These are phyloP conservation scores for Monosporascus sp. DNA, from an alignment of 2,329 filamentous ascomycete genomes.

Conservation along the genomic window DNA sequence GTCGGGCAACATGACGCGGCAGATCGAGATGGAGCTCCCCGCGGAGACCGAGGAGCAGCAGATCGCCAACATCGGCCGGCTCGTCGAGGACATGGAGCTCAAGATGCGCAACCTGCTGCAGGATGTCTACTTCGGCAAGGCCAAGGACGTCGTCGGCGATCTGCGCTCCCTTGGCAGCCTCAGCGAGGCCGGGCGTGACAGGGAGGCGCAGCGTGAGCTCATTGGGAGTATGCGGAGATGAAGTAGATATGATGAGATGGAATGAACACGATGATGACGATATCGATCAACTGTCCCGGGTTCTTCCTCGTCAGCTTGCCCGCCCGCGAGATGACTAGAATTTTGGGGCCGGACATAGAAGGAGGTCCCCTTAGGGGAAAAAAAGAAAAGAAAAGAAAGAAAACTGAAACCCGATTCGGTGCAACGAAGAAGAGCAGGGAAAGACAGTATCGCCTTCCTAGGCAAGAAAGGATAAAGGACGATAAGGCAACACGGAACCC, in stretches of 20 bases:
- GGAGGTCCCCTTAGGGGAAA: too few species aligned
- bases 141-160: slow-evolving; percentile 96
- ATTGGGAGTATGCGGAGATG: slow-evolving; percentile 53
- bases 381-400: too few species aligned
- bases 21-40: slow-evolving; percentile 86
- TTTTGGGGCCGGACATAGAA: too few species aligned
- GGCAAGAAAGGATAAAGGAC: too few species aligned
- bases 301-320: too few species aligned
- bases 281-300: too few species aligned
- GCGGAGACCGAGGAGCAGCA: slow-evolving; percentile 89
- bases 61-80: slow-evolving; percentile 86
- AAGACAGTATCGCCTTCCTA: too few species aligned
- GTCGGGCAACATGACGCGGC: slow-evolving; percentile 95
- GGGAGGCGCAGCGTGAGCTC: slow-evolving; percentile 82
- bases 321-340: too few species aligned
- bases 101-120: slow-evolving; percentile 98
- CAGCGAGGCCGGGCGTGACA: slow-evolving; percentile 78
- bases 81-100: slow-evolving; percentile 99
- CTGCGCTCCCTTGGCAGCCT: slow-evolving; percentile 79
- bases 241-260: background rate
- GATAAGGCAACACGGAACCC: too few species aligned
- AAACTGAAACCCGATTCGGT: too few species aligned
- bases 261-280: background rate
- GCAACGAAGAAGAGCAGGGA: too few species aligned
- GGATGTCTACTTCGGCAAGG: slow-evolving; percentile 99